Evolutionary conservation across 495 filamentous ascomycete species (phyloP).

Genomic region (Penicillium atrosanguineum): DNA sequence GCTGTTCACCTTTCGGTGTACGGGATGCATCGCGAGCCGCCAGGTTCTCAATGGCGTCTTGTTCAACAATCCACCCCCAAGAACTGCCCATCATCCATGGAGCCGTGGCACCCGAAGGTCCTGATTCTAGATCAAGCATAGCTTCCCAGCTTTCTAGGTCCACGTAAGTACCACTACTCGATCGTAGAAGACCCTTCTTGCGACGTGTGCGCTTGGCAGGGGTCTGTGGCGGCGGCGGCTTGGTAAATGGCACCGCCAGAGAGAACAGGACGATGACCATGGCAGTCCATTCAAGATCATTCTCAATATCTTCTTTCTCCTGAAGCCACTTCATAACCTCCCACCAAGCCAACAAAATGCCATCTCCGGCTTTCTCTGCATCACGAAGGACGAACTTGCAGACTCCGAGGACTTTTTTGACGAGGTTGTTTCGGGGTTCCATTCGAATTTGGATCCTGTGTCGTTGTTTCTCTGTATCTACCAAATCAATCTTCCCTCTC

Average conservation of each 20-base stretch:
- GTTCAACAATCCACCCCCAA: slow-evolving; percentile 74
- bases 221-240: slow-evolving; percentile 29
- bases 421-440: slow-evolving; percentile 59
- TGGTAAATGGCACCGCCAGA: slow-evolving; percentile 53
- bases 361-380: slow-evolving; percentile 57
- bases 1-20: slow-evolving; percentile 21
- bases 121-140: slow-evolving; percentile 56
- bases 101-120: slow-evolving; percentile 54
- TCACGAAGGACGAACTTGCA: slow-evolving; percentile 62
- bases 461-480: slow-evolving; percentile 56
- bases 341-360: slow-evolving; percentile 71
- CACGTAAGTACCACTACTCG: slow-evolving; percentile 57
- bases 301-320: slow-evolving; percentile 42
- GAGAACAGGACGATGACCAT: slow-evolving; percentile 69
- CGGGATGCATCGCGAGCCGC: slow-evolving; percentile 20
- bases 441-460: slow-evolving; percentile 67
- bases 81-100: slow-evolving; percentile 64
- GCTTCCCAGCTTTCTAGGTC: slow-evolving; percentile 60
- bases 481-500: slow-evolving; percentile 61
- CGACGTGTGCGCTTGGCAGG: slow-evolving; percentile 41
- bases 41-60: slow-evolving; percentile 45
- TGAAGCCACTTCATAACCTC: slow-evolving; percentile 68
- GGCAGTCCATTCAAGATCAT: slow-evolving; percentile 75
- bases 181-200: slow-evolving; percentile 54
- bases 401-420: slow-evolving; percentile 56